Conservation (phyloP, 2,329 filamentous ascomycete genomes). For the Cladosporium sp. region DNA sequence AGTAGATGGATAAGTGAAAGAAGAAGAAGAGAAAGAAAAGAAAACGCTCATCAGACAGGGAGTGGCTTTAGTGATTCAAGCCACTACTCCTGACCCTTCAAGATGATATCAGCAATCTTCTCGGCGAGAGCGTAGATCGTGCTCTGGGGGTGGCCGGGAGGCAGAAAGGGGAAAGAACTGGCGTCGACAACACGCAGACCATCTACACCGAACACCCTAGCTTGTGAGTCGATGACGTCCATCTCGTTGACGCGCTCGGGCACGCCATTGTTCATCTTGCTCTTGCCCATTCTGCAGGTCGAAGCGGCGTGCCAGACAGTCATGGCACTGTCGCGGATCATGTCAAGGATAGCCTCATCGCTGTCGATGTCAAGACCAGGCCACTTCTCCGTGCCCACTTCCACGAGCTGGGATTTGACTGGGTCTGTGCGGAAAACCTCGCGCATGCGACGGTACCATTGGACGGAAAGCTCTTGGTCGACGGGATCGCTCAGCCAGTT, state of each 20-base stretch:
- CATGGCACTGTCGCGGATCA: conserved; percentile 3
- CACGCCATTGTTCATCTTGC: conserved; percentile 1
- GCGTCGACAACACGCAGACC: conserved; percentile 24
- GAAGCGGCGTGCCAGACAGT: conserved; percentile 15
- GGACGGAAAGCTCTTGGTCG: conserved; percentile 31
- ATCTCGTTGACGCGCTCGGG: conserved; percentile 14
- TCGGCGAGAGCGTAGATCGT: conserved; percentile 17
- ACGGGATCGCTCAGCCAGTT: conserved; percentile 31
- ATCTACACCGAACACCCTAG: conserved; percentile 20
- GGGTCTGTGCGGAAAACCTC: conserved; percentile 22
- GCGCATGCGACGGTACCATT: conserved; percentile 29
- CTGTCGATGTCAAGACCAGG: conserved; percentile 21
- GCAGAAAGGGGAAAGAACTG: conserved; percentile 20
- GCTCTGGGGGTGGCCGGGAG: conserved; percentile 25
- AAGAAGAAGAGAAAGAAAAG: background rate
- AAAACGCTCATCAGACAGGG: too few relatives aligned
- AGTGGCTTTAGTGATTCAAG: background rate
- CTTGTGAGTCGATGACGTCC: conserved; percentile 21
- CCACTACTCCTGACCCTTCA: background rate
- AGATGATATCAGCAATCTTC: conserved; percentile 9
- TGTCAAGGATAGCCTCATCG: conserved; percentile 13
- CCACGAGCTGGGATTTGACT: conserved; percentile 23
- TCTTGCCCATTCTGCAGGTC: conserved; percentile 21
- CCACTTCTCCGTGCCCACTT: conserved; percentile 26
- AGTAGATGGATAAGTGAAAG: background rate